Percentiles rank a stretch among this genome's conserved stretches.
Evolutionary conservation across 805 yeast species (phyloP).

Genomic region (Komagataella populi): DNA sequence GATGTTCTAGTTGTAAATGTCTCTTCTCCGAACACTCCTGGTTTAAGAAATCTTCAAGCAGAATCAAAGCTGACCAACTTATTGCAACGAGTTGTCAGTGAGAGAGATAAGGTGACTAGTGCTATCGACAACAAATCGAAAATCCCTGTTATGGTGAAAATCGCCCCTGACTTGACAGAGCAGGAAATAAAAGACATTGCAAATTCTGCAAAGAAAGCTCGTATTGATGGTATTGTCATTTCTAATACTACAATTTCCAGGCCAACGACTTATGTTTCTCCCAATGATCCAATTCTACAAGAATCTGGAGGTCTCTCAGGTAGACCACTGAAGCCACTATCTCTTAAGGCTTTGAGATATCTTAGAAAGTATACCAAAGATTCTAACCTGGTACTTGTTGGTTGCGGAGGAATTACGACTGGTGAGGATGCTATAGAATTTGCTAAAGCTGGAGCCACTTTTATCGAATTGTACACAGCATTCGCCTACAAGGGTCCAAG

Average conservation of each 20-base stretch:
- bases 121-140: conserved; percentile 22
- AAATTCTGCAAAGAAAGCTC: conserved; percentile 57
- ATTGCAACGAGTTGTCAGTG: conserved; percentile 52
- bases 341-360: conserved; percentile 56
- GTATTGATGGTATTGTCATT: conserved; percentile 83
- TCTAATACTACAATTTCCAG: conserved; percentile 88
- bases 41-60: conserved; percentile 73
- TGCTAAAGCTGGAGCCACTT: conserved; percentile 90
- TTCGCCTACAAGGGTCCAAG: conserved; percentile 93
- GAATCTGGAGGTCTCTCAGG: conserved; percentile 90
- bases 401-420: conserved; percentile 87
- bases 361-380: conserved; percentile 71
- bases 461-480: conserved; percentile 76
- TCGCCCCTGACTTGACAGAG: conserved; percentile 86
- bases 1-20: conserved; percentile 87
- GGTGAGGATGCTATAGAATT: conserved; percentile 87
- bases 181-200: conserved; percentile 76
- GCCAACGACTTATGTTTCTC: conserved; percentile 41
- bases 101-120: conserved; percentile 39
- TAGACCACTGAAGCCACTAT: conserved; percentile 71
- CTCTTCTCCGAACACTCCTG: conserved; percentile 94
- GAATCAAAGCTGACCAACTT: conserved; percentile 61
- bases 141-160: conserved; percentile 81
- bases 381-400: conserved; percentile 61
- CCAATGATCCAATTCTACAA: conserved; percentile 26